Evolutionary conservation across 306 rosid species (phyloP), one percentile per base, ranked within the genome.

Genomic region (Trifolium fragiferum): DNA sequence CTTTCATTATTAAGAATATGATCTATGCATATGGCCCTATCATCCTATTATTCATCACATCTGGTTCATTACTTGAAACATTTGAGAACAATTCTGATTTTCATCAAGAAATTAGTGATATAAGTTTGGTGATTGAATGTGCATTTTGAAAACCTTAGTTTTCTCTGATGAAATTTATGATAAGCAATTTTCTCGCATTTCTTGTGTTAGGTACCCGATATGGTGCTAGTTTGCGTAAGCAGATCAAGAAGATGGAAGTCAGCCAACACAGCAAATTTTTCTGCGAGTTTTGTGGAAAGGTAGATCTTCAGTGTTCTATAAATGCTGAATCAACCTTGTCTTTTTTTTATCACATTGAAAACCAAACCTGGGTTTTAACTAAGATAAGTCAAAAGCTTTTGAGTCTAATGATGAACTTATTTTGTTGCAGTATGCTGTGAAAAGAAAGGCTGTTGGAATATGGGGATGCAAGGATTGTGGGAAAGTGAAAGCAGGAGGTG

Each of bases 381-480:
- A n/a, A n/a, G n/a, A n/a, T n/a, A n/a, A n/a, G 9, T 35, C 2
- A 35, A 6, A 10, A 37, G n/a, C n/a, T 37, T 37, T 37, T 35
- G 2, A 35, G 10, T 7, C 40, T 37, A 7, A 37, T 37, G 2
- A 8, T 7, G 10, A 37, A 8, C 33, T 66, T 81, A 13, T 57
- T 35, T 35, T 66, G 27, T 68, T 71, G 33, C 84, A 91, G 92
- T 91, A 82, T 74, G 94, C 94, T 21, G 97, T 91, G 87, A 91
- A 91, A 86, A 91, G 97, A 68, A 89, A 91, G 82, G 92, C 88
- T 14, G 94, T 91, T 20, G 97, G 97, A 80, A 91, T 91, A 68
- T 91, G 94, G 97, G 94, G 94, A 27, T 91, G 94, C 86, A 91
- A 91, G 84, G 97, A 91, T 78, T 91, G 97, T 55, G 97, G 97